Evolutionary conservation across 805 yeast genomes (phyloP).

Genomic region (Debaryomyces tyrocola): DNA sequence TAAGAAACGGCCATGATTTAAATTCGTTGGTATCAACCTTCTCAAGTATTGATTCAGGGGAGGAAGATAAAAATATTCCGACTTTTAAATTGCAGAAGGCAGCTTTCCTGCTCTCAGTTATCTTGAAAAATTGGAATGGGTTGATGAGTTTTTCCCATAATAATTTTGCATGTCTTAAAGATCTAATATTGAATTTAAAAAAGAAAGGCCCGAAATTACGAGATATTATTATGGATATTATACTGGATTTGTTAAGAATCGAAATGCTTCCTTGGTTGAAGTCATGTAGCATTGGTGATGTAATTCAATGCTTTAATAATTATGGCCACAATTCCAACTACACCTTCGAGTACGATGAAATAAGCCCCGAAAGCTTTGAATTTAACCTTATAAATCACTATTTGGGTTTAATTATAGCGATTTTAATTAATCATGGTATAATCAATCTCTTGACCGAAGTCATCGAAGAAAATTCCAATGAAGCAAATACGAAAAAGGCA

Average conservation of each 20-base stretch:
- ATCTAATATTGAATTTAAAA: conserved; percentile 61
- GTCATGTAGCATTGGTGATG: conserved; percentile 20
- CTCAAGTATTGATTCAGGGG: conserved; percentile 52
- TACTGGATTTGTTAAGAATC: conserved; percentile 66
- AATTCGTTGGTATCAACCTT: conserved; percentile 66
- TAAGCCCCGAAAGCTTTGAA: conserved; percentile 10
- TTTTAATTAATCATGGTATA: conserved; percentile 54
- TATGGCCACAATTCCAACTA: not conserved
- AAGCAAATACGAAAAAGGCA: conserved; percentile 54
- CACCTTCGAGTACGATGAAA: conserved; percentile 11
- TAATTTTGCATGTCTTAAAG: conserved; percentile 53
- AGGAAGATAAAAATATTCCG: conserved; percentile 10
- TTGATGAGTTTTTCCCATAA: conserved; percentile 61
- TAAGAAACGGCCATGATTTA: conserved; percentile 64
- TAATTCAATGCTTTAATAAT: conserved; percentile 11
- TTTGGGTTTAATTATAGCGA: conserved; percentile 57
- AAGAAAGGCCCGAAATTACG: conserved; percentile 57
- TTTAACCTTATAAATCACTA: conserved; percentile 54
- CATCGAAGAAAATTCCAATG: conserved; percentile 44
- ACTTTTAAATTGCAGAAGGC: conserved; percentile 58
- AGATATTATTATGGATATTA: conserved; percentile 65
- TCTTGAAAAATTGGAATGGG: conserved; percentile 78
- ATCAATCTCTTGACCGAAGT: conserved; percentile 46
- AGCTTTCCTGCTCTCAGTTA: conserved; percentile 56
- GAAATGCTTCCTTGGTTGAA: conserved; percentile 55